phyloP scores from a whole-genome alignment of 2,329 filamentous ascomycete genomes.

The Fusarium mundagurra region DNA sequence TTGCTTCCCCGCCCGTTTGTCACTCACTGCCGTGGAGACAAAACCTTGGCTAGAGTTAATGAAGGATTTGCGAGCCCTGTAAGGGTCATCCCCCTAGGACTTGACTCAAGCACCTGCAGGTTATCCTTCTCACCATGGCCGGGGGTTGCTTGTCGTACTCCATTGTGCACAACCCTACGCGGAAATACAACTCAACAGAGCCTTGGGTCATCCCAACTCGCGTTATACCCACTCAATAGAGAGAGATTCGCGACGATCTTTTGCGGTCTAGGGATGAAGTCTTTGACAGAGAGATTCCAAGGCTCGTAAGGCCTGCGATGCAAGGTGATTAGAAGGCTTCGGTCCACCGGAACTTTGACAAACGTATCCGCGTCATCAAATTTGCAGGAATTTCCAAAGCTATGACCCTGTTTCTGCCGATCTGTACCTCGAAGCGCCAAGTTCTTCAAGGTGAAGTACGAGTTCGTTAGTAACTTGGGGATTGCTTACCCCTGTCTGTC shows the following conservation, averaged over 20 bases:
- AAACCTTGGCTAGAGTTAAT: background rate
- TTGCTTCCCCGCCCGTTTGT: background rate
- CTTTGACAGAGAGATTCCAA: background rate
- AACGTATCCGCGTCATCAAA: background rate
- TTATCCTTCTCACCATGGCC: background rate
- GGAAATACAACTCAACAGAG: background rate
- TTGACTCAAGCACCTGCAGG: background rate
- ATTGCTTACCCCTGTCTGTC: background rate
- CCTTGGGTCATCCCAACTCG: background rate
- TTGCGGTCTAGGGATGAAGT: background rate
- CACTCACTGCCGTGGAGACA: background rate
- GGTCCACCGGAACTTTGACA: background rate
- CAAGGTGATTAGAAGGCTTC: background rate
- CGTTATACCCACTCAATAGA: background rate
- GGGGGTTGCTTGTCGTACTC: background rate
- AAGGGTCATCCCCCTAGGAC: background rate
- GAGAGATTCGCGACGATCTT: constrained; percentile 18
- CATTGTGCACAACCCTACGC: background rate
- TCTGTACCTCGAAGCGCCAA: background rate
- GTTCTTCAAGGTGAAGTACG: background rate
- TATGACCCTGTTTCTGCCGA: background rate
- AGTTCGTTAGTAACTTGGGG: background rate
- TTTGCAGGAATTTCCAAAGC: background rate
- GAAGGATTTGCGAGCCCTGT: background rate
- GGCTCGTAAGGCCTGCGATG: too few species aligned